Conservation (phyloP, 2,329 filamentous ascomycete genomes). For the Ophiocordyceps australis region DNA sequence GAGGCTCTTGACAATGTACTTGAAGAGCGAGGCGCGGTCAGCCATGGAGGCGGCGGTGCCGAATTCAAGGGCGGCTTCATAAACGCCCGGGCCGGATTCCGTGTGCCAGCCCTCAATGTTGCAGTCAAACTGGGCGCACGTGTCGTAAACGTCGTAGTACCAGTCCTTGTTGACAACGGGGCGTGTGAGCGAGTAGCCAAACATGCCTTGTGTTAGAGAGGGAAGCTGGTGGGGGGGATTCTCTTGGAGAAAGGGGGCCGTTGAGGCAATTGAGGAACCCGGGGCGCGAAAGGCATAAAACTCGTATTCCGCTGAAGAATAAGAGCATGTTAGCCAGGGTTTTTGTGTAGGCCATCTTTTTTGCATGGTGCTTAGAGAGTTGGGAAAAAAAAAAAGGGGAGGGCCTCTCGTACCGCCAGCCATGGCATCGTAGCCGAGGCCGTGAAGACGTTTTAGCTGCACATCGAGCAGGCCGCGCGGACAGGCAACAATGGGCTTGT, state of each 20-base stretch:
- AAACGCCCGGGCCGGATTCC: conserved; percentile 84
- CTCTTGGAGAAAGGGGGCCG: conserved; percentile 54
- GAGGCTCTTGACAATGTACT: conserved; percentile 82
- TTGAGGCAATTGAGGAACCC: conserved; percentile 34
- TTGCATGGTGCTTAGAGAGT: too few species aligned
- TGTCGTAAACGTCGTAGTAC: conserved; percentile 75
- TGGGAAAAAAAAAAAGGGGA: conserved; percentile 2
- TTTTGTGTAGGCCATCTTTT: too few species aligned
- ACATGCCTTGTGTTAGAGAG: conserved; percentile 81
- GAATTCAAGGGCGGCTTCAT: conserved; percentile 87
- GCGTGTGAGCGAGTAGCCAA: conserved; percentile 78
- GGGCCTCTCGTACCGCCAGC: conserved; percentile 79
- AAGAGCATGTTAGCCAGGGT: background rate
- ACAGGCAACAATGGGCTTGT: conserved; percentile 54
- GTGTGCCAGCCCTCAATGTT: conserved; percentile 92
- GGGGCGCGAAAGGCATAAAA: conserved; percentile 83
- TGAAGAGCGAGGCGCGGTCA: conserved; percentile 82
- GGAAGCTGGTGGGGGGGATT: conserved; percentile 61
- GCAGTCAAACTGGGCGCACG: conserved; percentile 60
- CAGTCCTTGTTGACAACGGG: conserved; percentile 84
- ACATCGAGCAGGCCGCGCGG: conserved; percentile 59
- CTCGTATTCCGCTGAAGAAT: conserved; percentile 63
- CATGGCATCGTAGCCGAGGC: conserved; percentile 63
- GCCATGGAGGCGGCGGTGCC: conserved; percentile 80
- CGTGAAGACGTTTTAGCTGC: conserved; percentile 47